These are phyloP conservation scores for Blastobotrys attinorum DNA, from an alignment of 805 yeast genomes.

Conservation along the genomic window DNA sequence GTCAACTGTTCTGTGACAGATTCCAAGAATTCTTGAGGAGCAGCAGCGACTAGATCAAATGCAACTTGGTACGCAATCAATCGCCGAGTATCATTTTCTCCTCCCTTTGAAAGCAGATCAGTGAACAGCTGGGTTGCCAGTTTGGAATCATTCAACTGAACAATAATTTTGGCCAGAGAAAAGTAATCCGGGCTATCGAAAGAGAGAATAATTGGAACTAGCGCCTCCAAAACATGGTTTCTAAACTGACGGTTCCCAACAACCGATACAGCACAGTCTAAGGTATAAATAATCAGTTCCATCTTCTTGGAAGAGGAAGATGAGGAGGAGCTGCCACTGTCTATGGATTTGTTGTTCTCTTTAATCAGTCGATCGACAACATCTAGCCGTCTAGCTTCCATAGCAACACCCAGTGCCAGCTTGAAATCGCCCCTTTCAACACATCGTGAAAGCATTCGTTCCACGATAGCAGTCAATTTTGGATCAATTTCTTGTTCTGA, in stretches of 20 bases:
- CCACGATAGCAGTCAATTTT: slow-evolving; percentile 64
- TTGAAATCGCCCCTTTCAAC: slow-evolving; percentile 60
- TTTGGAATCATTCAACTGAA: slow-evolving; percentile 71
- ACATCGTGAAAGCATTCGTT: slow-evolving; percentile 80
- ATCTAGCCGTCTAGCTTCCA: slow-evolving; percentile 84
- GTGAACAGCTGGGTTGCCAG: slow-evolving; percentile 65
- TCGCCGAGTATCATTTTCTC: slow-evolving; percentile 36
- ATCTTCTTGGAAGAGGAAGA: slow-evolving; percentile 31
- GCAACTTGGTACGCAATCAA: slow-evolving; percentile 86
- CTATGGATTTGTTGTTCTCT: slow-evolving; percentile 20
- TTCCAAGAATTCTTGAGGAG: slow-evolving; percentile 79
- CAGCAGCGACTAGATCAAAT: slow-evolving; percentile 85
- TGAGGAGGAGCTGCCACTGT: slow-evolving; percentile 1
- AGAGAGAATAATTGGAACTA: slow-evolving; percentile 52
- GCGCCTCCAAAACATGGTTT: slow-evolving; percentile 49
- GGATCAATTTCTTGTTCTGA: slow-evolving; percentile 39
- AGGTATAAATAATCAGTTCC: slow-evolving; percentile 59
- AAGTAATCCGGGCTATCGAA: slow-evolving; percentile 70
- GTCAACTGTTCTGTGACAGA: slow-evolving; percentile 32
- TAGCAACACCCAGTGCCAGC: slow-evolving; percentile 82
- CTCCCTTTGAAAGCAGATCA: slow-evolving; percentile 38
- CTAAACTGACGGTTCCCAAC: slow-evolving; percentile 61
- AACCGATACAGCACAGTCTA: slow-evolving; percentile 58
- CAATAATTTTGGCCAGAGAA: slow-evolving; percentile 75
- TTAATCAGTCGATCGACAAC: slow-evolving; percentile 50